These are phyloP conservation scores for Zygosaccharomyces kombuchaensis DNA, from an alignment of 805 yeast genomes.

Conservation along the genomic window DNA sequence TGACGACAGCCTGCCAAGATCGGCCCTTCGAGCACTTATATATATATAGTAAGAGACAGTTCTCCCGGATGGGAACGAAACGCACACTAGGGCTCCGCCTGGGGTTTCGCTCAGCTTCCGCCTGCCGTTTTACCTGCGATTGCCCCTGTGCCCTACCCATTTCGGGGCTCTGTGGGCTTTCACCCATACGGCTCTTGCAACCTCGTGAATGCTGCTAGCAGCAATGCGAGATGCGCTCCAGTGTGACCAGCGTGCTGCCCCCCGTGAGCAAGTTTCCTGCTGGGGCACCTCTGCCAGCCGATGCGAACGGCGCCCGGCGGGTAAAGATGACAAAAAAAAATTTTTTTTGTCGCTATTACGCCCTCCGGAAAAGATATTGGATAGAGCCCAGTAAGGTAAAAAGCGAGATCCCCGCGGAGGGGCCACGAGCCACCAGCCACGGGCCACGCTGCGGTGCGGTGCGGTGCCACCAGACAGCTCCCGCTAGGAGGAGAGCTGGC, in stretches of 20 bases:
- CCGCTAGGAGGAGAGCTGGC: too few species aligned
- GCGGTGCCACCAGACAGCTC: too few species aligned
- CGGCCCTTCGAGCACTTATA: constrained; percentile 2
- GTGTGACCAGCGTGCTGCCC: background rate
- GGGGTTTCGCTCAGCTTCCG: background rate
- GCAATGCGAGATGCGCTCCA: background rate
- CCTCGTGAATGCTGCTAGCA: constrained; percentile 6
- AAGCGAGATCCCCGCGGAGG: background rate
- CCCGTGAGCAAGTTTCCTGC: background rate
- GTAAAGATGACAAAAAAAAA: background rate
- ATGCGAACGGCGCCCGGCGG: background rate
- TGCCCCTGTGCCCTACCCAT: too few species aligned
- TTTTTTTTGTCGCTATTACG: background rate
- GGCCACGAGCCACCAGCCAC: too few species aligned
- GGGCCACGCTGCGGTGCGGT: too few species aligned
- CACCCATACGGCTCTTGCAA: constrained; percentile 5
- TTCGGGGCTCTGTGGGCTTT: background rate
- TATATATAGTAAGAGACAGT: background rate
- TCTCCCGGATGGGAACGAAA: background rate
- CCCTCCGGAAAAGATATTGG: background rate
- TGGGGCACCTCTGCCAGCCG: background rate
- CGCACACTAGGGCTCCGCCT: background rate
- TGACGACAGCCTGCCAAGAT: background rate
- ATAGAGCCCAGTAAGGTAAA: background rate
- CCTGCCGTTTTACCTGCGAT: background rate